Base-by-base conservation (phyloP, 768 basidiomycete genomes). In the Mrakia blollopis region DNA sequence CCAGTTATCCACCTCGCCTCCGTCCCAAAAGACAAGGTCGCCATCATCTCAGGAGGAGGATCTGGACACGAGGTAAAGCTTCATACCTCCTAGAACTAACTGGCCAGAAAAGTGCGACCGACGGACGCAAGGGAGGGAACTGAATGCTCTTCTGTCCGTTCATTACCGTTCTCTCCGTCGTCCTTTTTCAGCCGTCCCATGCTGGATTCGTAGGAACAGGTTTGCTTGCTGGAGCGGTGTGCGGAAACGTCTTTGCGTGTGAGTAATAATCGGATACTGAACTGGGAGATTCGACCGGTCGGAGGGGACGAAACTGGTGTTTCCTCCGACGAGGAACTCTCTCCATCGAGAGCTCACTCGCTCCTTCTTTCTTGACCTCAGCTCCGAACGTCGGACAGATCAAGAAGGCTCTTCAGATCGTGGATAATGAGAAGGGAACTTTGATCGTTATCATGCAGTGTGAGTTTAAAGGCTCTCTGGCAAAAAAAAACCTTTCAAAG, bases 381-480 rank as follows among this genome's bases (percentile, higher is more conserved):
- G 65, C 76, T 41, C 77, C 77, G 73, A 78, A 78, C 73, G 73
- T 72, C 73, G 54, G 54, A 7, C 77, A 78, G 50, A 70, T 78
- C 73, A 73, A 73, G 67, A 78, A 78, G 57, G 73, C 72, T 16
- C 73, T 78, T 25, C 68, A 78, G 73, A 35, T 70, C 28, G 72
- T 78, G 10, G 73, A 74, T 44, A 78, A 69, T 39, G 73, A 78
- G 21, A 74, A 70, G 37, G 77, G 80, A 44, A 80, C 79, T 10
- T 78, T 83, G 70, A 80, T 83, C 72, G 80, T 83, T 44, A 81
- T 82, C 52, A 83, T 70, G 69, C 75, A 76, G 57, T 76, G 50
- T 71, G 50, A 44, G 41, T 44, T n/a, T 14, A 8, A 3, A 41
- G 37, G 16, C 37, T 28, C 39, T n/a, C n/a, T n/a, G n/a, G n/a